Base-by-base conservation (phyloP, 1,284 basidiomycete species). In the Pseudozyma hubeiensis region DNA sequence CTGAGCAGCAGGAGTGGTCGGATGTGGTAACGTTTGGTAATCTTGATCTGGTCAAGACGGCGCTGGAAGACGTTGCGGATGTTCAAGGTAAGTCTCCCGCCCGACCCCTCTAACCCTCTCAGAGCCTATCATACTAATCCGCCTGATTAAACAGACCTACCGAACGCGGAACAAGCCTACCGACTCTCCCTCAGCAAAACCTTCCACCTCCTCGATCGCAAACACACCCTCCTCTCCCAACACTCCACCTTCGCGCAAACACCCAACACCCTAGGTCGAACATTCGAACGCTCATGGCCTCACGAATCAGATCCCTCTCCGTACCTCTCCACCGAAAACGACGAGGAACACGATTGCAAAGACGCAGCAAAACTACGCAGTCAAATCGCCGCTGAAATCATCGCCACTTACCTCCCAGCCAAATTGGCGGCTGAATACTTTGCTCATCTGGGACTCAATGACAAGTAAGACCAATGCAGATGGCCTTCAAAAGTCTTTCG, bases 281-380 rank as follows among this genome's bases (percentile, higher is more conserved):
- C 31, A 24, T 75, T 71, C 16, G 68, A 74, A 43, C 61, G 75
- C 4, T 51, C 64, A 14, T 67, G 72, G 61, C 52, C 49, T 4
- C 37, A 31, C 30, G 63, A 67, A 5, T 58, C 57, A 8, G 69
- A 71, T 35, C 70, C 70, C 0, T 57, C 53, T 2, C 16, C 53
- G 19, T 66, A 63, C 46, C 47, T 66, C 24, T 29, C 46, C 33
- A 13, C 14, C 7, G 19, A 45, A 5, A 35, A 29, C 4, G 37
- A 48, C 6, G 57, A 56, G 29, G 51, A 19, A 5, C 37, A 50
- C 24, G 71, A 61, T n/a, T 48, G 54, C 48, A 49, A 53, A 30
- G 54, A 68, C 14, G 70, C 70, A 0, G 44, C 51, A 19, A 14
- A 51, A 35, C 34, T 75, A 35, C 31, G 73, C 8, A 29, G 37